These are phyloP conservation scores for Plasmodium gaboni DNA, from an alignment of 169 alveolate genomes.

Conservation along the genomic window DNA sequence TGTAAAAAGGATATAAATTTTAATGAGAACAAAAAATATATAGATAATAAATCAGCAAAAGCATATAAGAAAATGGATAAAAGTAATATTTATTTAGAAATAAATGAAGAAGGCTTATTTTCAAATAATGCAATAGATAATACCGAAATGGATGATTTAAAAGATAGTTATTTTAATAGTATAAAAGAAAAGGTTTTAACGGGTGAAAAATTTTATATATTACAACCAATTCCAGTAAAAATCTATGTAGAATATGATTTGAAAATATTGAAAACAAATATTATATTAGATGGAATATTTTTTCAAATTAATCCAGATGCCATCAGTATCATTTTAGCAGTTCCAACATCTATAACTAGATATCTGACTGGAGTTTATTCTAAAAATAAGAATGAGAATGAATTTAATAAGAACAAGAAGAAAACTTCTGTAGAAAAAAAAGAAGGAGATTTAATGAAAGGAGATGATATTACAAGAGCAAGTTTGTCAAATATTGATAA, in stretches of 20 bases:
- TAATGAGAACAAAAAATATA: not conserved
- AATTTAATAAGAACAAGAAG: conserved; percentile 11
- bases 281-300: conserved; percentile 86
- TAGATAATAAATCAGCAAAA: not conserved
- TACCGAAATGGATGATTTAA: not conserved
- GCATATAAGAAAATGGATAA: not conserved
- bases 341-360: conserved; percentile 84
- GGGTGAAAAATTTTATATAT: conserved; percentile 49
- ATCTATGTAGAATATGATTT: conserved; percentile 68
- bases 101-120: not conserved
- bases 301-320: conserved; percentile 88
- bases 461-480: conserved; percentile 17
- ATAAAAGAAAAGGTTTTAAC: conserved; percentile 46
- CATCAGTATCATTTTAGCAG: conserved; percentile 82
- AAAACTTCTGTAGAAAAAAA: conserved; percentile 35
- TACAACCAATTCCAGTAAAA: conserved; percentile 77
- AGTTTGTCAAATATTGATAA: not conserved
- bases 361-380: conserved; percentile 74
- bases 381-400: conserved; percentile 45
- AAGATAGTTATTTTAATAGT: conserved; percentile 37
- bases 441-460: not conserved
- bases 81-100: not conserved
- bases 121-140: not conserved
- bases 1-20: conserved; percentile 1
- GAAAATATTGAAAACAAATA: conserved; percentile 54